These are phyloP conservation scores for Fraxinus quadrangulata DNA, from an alignment of 257 asterid species.

Conservation along the genomic window DNA sequence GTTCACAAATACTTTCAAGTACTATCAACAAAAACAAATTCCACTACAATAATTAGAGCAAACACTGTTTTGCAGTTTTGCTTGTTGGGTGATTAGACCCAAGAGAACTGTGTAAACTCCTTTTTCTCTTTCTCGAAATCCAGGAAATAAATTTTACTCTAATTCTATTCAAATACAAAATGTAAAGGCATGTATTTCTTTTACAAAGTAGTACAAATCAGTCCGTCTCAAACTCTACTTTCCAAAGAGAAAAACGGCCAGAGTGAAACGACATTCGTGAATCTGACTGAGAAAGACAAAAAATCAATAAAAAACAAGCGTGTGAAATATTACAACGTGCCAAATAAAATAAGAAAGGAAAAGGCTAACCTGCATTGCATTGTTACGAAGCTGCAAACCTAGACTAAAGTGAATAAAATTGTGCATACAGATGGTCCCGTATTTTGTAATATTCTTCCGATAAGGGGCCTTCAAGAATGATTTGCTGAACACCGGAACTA, in stretches of 20 bases:
- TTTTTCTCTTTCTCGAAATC: neutral
- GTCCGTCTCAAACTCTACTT: neutral
- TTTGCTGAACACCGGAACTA: constrained; percentile 73
- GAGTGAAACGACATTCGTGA: neutral
- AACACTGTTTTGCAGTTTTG: neutral
- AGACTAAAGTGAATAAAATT: constrained; percentile 72
- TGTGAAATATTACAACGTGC: neutral
- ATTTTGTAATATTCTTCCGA: constrained; percentile 87
- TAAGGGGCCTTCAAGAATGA: constrained; percentile 93
- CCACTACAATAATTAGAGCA: neutral
- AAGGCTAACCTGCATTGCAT: neutral
- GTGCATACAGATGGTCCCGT: constrained; percentile 79
- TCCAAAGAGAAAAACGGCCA: neutral
- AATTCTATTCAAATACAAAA: neutral
- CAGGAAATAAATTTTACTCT: neutral
- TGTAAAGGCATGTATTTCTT: neutral
- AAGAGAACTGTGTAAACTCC: neutral
- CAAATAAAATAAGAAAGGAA: neutral
- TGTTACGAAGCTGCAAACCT: neutral
- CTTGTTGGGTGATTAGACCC: neutral
- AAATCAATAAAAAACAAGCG: neutral
- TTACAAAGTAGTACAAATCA: neutral
- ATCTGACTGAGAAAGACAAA: neutral
- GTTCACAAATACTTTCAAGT: neutral
- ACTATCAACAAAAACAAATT: neutral